A percentile compares a stretch with the other conserved stretches of the same genome.
Conservation (phyloP, 2,329 filamentous ascomycete genomes). For the Talaromyces rugulosus region DNA sequence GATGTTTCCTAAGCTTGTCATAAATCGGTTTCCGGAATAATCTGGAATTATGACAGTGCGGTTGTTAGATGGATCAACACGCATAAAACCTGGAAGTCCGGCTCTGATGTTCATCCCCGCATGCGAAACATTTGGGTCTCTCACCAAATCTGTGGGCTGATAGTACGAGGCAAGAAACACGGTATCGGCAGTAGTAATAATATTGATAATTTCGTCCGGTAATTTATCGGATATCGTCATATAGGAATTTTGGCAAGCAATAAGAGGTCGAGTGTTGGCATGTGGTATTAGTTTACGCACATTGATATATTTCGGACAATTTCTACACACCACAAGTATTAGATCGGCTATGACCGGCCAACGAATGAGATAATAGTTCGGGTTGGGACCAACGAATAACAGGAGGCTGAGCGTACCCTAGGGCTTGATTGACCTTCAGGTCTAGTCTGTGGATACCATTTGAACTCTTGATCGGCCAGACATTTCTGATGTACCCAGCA, state of each 20-base stretch:
- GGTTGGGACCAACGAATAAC: neutral
- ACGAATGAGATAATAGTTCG: neutral
- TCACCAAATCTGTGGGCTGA: neutral
- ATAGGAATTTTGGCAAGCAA: neutral
- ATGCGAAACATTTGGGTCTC: slow-evolving; percentile 13
- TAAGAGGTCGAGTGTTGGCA: neutral
- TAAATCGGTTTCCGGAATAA: slow-evolving; percentile 18
- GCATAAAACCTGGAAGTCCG: slow-evolving; percentile 17
- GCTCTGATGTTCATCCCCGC: slow-evolving; percentile 21
- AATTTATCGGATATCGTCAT: neutral
- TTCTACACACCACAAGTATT: neutral
- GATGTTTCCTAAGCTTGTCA: slow-evolving; percentile 17
- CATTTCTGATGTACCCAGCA: slow-evolving; percentile 11
- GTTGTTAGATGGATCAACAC: slow-evolving; percentile 16
- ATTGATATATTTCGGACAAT: neutral
- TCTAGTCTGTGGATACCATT: neutral
- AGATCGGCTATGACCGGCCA: neutral
- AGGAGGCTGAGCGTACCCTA: neutral
- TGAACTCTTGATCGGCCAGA: neutral
- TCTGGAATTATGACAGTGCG: slow-evolving; percentile 17
- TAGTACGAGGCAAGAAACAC: neutral
- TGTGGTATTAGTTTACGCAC: neutral
- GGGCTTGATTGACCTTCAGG: neutral
- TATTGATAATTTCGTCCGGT: neutral
- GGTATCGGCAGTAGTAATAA: neutral